Evolutionary conservation across 306 rosid genomes (phyloP), one percentile per base, ranked within the genome.

Genomic region (Luffa acutangula): DNA sequence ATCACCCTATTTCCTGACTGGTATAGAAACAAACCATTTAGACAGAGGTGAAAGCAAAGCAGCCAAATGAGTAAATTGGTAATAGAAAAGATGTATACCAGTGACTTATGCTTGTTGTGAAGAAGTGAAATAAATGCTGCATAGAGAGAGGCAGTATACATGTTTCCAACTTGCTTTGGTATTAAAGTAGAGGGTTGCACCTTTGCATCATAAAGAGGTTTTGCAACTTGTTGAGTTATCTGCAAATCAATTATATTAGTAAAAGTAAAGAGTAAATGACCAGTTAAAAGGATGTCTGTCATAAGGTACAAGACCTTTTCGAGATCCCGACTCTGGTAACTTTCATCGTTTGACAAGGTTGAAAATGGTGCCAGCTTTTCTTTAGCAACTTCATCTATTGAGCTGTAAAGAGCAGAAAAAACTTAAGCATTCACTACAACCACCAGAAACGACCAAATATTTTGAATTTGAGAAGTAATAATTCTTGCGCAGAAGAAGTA

Each of bases 71-170:
- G 77, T 53, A 45, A 43, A n/a, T 3, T 36, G 57, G 49, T 76
- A 60, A 80, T 43, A 79, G 80, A 20, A 43, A 69, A 75, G 82
- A 82, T 6, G 81, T 78, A 86, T 81, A 96, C 99, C 99, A 96
- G 76, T 82, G 92, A 41, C 76, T 77, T 89, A 39, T 88, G 81
- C 75, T 91, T 93, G 83, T 90, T 90, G 86, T 96, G 99, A 66
- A 96, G 81, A 57, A 96, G 96, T 70, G 99, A 93, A 37, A 86
- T 96, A 83, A 93, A 93, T 80, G 99, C 99, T 39, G 99, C 99
- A 80, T 96, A 96, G 65, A 96, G 86, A 79, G 99, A 96, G n/a
- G 99, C 99, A 36, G 99, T 96, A 86, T 96, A 96, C 98, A 96
- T 93, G 89, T 96, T 96, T 79, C 99, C 99, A 21, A 93, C 92